phyloP scores from a whole-genome alignment of 352 stramenopile genomes.

The Globisporangium irregulare region DNA sequence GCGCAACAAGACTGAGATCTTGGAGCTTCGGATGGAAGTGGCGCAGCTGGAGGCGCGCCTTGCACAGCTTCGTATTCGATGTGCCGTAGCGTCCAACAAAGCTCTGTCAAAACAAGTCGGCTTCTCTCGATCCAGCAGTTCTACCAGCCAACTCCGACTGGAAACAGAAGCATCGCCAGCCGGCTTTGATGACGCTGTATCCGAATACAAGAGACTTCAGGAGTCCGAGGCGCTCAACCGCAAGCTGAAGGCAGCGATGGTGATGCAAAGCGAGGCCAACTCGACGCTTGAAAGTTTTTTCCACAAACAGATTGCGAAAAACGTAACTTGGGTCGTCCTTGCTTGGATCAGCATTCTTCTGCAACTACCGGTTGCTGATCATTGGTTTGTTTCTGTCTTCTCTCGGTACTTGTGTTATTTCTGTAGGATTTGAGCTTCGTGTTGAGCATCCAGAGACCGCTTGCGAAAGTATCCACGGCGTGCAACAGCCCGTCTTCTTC shows the following conservation, averaged over 20 bases:
- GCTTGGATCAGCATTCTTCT: neutral
- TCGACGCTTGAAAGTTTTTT: slow-evolving; percentile 1
- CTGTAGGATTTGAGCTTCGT: slow-evolving; percentile 8
- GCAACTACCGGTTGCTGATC: neutral
- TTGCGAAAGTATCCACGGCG: neutral
- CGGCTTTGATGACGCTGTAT: neutral
- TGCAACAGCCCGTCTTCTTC: neutral
- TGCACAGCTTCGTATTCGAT: neutral
- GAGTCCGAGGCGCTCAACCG: slow-evolving; percentile 11
- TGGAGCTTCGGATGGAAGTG: neutral
- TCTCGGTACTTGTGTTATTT: neutral
- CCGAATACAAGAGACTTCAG: slow-evolving; percentile 1
- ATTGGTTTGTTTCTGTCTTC: neutral
- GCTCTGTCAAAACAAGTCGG: neutral
- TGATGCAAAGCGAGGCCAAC: neutral
- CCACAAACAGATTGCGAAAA: neutral
- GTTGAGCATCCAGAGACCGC: neutral
- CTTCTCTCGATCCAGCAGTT: neutral
- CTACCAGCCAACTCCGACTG: neutral
- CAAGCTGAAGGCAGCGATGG: slow-evolving; percentile 4
- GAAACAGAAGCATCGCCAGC: neutral
- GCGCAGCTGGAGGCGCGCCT: slow-evolving; percentile 2
- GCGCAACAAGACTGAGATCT: slow-evolving; percentile 9
- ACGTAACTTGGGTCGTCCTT: neutral
- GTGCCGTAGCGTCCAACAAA: neutral